Evolutionary conservation across 768 basidiomycete species (phyloP), one percentile per base, ranked within the genome.

Genomic region (Pleurotus djamor): DNA sequence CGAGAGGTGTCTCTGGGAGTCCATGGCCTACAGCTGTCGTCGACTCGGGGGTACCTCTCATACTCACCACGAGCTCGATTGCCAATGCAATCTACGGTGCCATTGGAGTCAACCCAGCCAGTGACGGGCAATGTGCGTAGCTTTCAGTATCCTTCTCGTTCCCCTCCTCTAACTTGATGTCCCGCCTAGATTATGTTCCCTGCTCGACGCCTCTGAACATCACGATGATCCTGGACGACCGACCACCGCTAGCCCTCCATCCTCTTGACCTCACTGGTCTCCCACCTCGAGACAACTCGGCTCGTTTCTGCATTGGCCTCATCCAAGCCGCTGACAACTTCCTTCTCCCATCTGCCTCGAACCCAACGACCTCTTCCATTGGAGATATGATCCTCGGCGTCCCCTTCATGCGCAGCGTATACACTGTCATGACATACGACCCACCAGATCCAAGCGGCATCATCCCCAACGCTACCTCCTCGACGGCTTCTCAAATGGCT

Each of bases 71-170:
- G 0, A 71, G 75, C 4, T 56, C 65, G 2, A 76, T 93, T 16
- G 88, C 91, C 13, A 87, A 93, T 63, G 90, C 79, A 5, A 88
- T 92, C 16, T 93, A 92, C 60, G 91, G 91, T 7, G 87, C 90
- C 3, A 72, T 91, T 55, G 88, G 85, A 1, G 74, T 92, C 32
- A 65, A 69, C 17, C 87, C 89, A 6, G 80, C 74, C 0, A 58
- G 73, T 1, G 86, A 90, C 61, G 87, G 89, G 17, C 76, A 81
- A 51, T 90, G 91, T 91, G 63, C 61, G 88, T 74, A 48, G 41
- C 41, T 32, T 60, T 16, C 28, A 9, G 8, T 62, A 37, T 14
- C 50, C 33, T 5, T 10, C 9, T 54, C 37, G 32, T 32, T 67
- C 59, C 33, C 44, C 4, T 17, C 44, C 16, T 7, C 21, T 1